Conservation (phyloP, 2,329 filamentous ascomycete genomes). For the Bipolaris bicolor region DNA sequence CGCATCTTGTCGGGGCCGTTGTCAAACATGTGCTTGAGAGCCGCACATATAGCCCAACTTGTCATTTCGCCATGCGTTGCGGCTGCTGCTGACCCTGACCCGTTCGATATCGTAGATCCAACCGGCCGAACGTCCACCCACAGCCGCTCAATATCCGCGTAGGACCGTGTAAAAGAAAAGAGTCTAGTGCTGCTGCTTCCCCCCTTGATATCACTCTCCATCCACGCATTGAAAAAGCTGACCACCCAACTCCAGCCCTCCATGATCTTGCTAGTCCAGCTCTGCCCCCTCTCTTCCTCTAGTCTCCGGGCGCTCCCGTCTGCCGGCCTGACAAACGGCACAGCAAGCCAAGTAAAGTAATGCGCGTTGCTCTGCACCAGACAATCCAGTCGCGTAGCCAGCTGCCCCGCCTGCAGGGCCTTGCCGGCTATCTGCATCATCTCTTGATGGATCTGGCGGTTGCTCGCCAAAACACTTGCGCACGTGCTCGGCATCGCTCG, state of each 20-base stretch:
- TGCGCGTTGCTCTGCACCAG: conserved; percentile 38
- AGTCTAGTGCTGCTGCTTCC: neutral
- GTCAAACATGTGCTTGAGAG: conserved; percentile 38
- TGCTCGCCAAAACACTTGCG: conserved; percentile 38
- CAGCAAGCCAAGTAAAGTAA: conserved; percentile 41
- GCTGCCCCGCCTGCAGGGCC: conserved; percentile 22
- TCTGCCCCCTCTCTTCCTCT: neutral
- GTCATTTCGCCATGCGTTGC: conserved; percentile 29
- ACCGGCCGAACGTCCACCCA: conserved; percentile 40
- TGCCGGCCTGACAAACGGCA: conserved; percentile 36
- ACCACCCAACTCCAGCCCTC: conserved; percentile 29
- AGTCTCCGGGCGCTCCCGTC: neutral
- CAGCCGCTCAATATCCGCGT: conserved; percentile 33
- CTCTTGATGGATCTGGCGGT: conserved; percentile 39
- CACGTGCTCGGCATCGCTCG: conserved; percentile 34
- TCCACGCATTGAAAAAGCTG: conserved; percentile 13
- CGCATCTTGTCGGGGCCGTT: conserved; percentile 30
- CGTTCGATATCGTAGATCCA: conserved; percentile 29
- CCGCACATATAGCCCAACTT: conserved; percentile 46
- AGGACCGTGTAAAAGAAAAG: neutral
- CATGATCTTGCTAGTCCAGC: conserved; percentile 11
- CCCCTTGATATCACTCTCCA: conserved; percentile 12
- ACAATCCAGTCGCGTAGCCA: conserved; percentile 38
- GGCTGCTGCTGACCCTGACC: conserved; percentile 17
- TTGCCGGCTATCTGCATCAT: conserved; percentile 31